Evolutionary conservation across 345 rosid genomes (phyloP), one percentile per base, ranked within the genome.

Genomic region (Eucalyptus marginata): DNA sequence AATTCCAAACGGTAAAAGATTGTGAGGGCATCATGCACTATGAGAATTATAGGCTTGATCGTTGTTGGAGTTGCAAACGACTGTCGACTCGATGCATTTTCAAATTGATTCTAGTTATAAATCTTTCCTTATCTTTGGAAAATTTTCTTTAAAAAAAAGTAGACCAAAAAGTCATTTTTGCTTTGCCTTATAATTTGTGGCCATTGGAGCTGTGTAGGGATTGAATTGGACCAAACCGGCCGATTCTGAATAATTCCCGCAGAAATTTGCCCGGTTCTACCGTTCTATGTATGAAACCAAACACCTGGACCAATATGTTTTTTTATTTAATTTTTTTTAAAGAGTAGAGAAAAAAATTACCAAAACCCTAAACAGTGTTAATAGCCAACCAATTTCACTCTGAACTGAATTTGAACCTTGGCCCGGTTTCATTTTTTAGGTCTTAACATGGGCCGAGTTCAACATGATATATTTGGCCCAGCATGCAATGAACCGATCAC

Each of bases 171-270:
- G 25, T 9, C 43, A 33, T 8, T 68, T 68, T 68, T n/a, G 40
- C 79, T 15, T 4, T 66, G 11, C 40, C 79, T 66, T 15, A 8
- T 66, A 31, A n/a, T 68, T 4, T 33, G 13, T 33, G 0, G 81
- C 13, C 44, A 1, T 68, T 68, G 24, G 16, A 0, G 31, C 0
- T 6, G 16, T 27, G 15, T 10, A 0, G 0, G 31, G 29, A 58
- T 58, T 58, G n/a, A 27, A 59, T 0, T 0, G 0, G 2, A 59
- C 0, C 0, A 4, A 59, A 59, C 8, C 0, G 0, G 16, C 0
- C 1, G 1, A 27, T 59, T 27, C 8, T 59, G 0, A 29, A 0
- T 16, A 29, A 59, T 59, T 59, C 1, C 15, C 0, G 0, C 4
- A 24, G 3, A 10, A 20, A 2, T 56, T 20, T 8, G 62, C 0